These are phyloP conservation scores for Ilyonectria destructans DNA, from an alignment of 2,329 filamentous ascomycete genomes.

Conservation along the genomic window DNA sequence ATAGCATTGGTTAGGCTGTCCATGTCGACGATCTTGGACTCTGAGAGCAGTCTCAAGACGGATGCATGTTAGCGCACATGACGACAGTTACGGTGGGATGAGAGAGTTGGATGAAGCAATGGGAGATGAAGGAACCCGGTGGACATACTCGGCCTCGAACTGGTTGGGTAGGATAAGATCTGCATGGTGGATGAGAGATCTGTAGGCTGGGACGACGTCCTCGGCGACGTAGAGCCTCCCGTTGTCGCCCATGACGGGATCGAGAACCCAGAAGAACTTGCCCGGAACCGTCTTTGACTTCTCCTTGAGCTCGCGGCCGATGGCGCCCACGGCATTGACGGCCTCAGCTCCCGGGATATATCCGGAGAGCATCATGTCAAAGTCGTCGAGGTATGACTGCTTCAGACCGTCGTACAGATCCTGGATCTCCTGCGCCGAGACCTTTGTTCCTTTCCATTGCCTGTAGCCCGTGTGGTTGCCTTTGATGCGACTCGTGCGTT, in stretches of 20 bases:
- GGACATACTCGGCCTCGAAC: constrained; percentile 93
- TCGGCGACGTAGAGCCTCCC: constrained; percentile 92
- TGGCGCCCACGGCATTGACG: constrained; percentile 87
- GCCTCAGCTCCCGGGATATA: constrained; percentile 92
- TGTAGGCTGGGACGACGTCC: constrained; percentile 93
- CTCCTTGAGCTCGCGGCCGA: constrained; percentile 84
- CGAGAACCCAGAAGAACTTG: constrained; percentile 95
- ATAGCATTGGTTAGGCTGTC: constrained; percentile 82
- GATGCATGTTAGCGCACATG: constrained; percentile 22
- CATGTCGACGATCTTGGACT: constrained; percentile 86
- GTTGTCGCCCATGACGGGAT: constrained; percentile 99
- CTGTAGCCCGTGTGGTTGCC: constrained; percentile 96
- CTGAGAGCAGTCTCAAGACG: constrained; percentile 81
- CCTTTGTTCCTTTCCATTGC: constrained; percentile 88
- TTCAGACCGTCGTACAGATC: constrained; percentile 89
- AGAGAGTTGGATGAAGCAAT: neutral
- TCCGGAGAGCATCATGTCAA: constrained; percentile 94
- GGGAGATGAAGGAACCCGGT: neutral
- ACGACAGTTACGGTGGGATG: neutral
- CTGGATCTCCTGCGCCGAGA: constrained; percentile 85
- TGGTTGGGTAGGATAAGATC: constrained; percentile 97
- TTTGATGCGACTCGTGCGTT: constrained; percentile 56
- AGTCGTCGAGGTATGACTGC: constrained; percentile 87
- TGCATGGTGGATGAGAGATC: constrained; percentile 82
- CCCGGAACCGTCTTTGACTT: constrained; percentile 76